Base-by-base conservation (phyloP, 176 grass and related monocot species). In the Eleusine coracana region DNA sequence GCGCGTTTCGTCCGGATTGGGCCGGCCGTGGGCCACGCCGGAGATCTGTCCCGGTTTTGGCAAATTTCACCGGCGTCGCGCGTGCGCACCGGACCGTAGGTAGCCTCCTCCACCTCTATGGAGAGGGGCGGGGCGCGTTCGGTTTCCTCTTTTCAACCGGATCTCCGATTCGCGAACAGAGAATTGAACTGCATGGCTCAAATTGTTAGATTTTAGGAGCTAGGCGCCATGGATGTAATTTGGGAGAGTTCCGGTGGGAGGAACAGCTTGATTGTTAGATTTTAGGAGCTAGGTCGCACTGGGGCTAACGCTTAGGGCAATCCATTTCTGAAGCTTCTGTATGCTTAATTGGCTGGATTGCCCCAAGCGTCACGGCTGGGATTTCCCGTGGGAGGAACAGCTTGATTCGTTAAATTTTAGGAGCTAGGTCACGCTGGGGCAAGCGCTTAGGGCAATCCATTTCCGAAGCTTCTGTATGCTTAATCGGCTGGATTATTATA, bases 11-110 rank as follows among this genome's bases (percentile, higher is more conserved):
- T 11, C 2, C 15, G 46, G 71, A 74, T 74, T 74, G 71, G 71
- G 71, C 48, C 71, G 69, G 69, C n/a, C 39, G n/a, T 74, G 71
- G 71, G 15, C 46, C 48, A 50, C 12, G 71, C 27, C 10, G n/a
- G 5, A 50, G 40, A 50, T 73, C 14, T 50, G 11, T 21, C 10
- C 16, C 7, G 3, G 17, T 38, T 68, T 68, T 21, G 66, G 36
- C 7, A 38, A 21, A 68, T 39, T 68, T 71, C 11, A 52, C 23
- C n/a, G 45, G 14, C 23, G 70, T 15, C 15, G 3, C 36, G 6
- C 14, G 0, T 52, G 6, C 12, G 10, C 23, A 34, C n/a, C 5
- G 49, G 69, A 27, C 44, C 11, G 21, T 28, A 29, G 1, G 34
- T 0, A 42, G 40, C 44, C 44, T 46, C 2, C 4, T 8, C 31